Conservation (phyloP, 202 grass and related monocot species). For the Miscanthus sacchariflorus region DNA sequence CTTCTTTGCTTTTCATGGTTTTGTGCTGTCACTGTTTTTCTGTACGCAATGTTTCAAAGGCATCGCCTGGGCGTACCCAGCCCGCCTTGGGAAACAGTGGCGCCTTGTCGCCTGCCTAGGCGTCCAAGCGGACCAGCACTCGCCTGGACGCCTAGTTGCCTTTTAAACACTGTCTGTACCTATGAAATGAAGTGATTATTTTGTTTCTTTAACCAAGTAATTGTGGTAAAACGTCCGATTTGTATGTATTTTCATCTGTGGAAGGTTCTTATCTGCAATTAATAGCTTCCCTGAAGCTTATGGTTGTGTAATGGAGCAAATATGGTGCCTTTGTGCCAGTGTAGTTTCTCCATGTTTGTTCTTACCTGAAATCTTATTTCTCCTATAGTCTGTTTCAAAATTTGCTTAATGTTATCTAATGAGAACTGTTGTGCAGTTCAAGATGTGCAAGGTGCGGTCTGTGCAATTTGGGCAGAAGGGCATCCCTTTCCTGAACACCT, state of each 20-base stretch:
- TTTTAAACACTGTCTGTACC: background rate
- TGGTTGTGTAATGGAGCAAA: background rate
- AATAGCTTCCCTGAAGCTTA: background rate
- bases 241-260: background rate
- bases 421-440: background rate
- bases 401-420: too few relatives aligned
- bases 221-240: background rate
- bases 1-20: background rate
- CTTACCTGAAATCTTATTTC: background rate
- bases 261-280: background rate
- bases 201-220: background rate
- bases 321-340: background rate
- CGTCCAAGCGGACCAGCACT: too few relatives aligned
- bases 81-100: too few relatives aligned
- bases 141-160: too few relatives aligned
- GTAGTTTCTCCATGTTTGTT: background rate
- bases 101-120: too few relatives aligned
- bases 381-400: background rate
- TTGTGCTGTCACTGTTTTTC: background rate
- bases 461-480: slow-evolving; percentile 60
- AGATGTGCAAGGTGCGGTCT: slow-evolving; percentile 51
- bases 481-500: slow-evolving; percentile 50
- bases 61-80: too few relatives aligned
- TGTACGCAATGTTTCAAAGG: background rate
- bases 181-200: background rate